Conservation (phyloP, 257 asterid genomes). For the Nicotiana tabacum region DNA sequence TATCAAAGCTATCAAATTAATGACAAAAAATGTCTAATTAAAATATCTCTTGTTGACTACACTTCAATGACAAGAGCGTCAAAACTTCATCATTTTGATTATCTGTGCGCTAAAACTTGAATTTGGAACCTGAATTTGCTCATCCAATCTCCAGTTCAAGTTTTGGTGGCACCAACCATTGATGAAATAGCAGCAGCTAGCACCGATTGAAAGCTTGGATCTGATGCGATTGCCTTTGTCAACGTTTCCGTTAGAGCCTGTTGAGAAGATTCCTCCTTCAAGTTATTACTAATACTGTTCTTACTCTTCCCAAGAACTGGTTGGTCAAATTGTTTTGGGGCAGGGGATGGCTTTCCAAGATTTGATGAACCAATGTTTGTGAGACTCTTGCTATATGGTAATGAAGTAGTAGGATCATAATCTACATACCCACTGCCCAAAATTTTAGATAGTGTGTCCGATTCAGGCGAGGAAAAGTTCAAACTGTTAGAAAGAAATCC, state of each 20-base stretch:
- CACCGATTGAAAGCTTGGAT: conserved; percentile 62
- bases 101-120: too few species aligned
- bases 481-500: conserved; percentile 39
- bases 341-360: conserved; percentile 29
- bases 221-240: conserved; percentile 71
- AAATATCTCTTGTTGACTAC: not conserved
- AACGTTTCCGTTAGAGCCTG: conserved; percentile 65
- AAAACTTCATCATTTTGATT: too few species aligned
- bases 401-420: conserved; percentile 15
- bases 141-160: not conserved
- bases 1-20: not conserved
- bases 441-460: conserved; percentile 23
- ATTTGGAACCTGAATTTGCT: too few species aligned
- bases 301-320: conserved; percentile 21
- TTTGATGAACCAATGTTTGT: conserved; percentile 16
- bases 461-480: conserved; percentile 37
- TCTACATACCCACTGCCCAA: conserved; percentile 34
- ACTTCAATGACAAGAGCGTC: not conserved
- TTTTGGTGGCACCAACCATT: conserved; percentile 32
- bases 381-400: conserved; percentile 19
- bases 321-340: conserved; percentile 30
- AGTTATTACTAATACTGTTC: not conserved
- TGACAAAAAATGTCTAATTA: not conserved
- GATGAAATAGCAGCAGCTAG: conserved; percentile 70
- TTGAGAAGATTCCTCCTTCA: conserved; percentile 37